Evolutionary conservation across 441 rosid species (phyloP).

Genomic region (California macrophylla): DNA sequence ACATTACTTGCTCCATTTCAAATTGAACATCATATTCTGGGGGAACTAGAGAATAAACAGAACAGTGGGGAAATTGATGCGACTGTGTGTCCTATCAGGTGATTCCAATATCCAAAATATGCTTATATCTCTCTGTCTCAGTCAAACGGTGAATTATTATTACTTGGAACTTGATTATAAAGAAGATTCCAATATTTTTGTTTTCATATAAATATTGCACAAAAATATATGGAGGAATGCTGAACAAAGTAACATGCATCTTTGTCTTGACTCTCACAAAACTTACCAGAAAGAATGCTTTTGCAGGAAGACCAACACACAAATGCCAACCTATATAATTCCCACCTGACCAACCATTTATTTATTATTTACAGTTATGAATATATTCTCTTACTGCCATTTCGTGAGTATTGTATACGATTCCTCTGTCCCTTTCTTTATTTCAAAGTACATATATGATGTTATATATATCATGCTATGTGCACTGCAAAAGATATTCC

Average conservation of each 20-base stretch:
- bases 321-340: no score
- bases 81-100: neutral
- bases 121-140: neutral
- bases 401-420: constrained; percentile 28
- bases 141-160: neutral
- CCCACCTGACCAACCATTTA: neutral
- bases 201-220: no score
- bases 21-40: no score
- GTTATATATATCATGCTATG: neutral
- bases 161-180: neutral
- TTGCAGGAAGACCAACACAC: constrained; percentile 23
- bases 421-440: constrained; percentile 22
- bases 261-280: constrained; percentile 21
- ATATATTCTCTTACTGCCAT: neutral
- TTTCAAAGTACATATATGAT: neutral
- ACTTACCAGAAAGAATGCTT: constrained; percentile 16
- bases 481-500: constrained; percentile 28
- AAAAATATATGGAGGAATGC: neutral
- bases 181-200: no score
- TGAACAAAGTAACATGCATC: constrained; percentile 18
- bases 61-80: no score
- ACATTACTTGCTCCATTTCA: no score
- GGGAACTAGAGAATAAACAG: no score
- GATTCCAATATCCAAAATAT: neutral
- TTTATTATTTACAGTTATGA: neutral